phyloP scores from a whole-genome alignment of 768 basidiomycete species.

The Pilatotrama ljubarskyi region DNA sequence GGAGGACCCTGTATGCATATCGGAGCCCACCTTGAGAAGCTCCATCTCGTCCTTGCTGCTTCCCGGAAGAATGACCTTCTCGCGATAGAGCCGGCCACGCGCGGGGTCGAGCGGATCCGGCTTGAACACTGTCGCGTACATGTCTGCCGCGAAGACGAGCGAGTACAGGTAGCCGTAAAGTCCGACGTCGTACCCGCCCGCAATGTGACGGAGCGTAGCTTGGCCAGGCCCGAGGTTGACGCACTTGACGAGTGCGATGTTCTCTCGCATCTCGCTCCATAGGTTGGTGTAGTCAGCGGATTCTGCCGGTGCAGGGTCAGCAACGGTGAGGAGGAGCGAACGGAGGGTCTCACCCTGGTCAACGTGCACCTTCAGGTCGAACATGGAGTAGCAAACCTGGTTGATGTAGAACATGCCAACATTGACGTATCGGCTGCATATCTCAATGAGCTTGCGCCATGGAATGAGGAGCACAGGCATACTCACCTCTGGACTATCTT shows the following conservation, averaged over 20 bases:
- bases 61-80: slow-evolving; percentile 72
- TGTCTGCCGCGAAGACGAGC: slow-evolving; percentile 60
- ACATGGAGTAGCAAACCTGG: slow-evolving; percentile 82
- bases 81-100: slow-evolving; percentile 67
- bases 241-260: slow-evolving; percentile 67
- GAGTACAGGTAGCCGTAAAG: slow-evolving; percentile 82
- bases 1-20: not conserved
- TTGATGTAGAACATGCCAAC: slow-evolving; percentile 80
- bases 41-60: slow-evolving; percentile 80
- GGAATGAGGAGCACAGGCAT: too few species aligned
- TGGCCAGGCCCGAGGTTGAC: slow-evolving; percentile 68
- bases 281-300: slow-evolving; percentile 67
- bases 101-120: slow-evolving; percentile 69
- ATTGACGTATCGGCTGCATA: slow-evolving; percentile 60
- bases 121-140: slow-evolving; percentile 75
- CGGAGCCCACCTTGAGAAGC: slow-evolving; percentile 57
- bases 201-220: slow-evolving; percentile 73
- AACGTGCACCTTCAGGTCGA: slow-evolving; percentile 73
- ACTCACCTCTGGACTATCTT: slow-evolving; percentile 76
- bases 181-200: slow-evolving; percentile 67
- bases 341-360: slow-evolving; percentile 48
- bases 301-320: slow-evolving; percentile 35
- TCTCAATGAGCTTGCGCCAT: not conserved
- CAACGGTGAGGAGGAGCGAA: not conserved
- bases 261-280: slow-evolving; percentile 73